Percentiles rank a stretch among this genome's conserved stretches.
These are phyloP conservation scores for Monosporascus sp. DNA, from an alignment of 2,329 filamentous ascomycete genomes.

Conservation along the genomic window DNA sequence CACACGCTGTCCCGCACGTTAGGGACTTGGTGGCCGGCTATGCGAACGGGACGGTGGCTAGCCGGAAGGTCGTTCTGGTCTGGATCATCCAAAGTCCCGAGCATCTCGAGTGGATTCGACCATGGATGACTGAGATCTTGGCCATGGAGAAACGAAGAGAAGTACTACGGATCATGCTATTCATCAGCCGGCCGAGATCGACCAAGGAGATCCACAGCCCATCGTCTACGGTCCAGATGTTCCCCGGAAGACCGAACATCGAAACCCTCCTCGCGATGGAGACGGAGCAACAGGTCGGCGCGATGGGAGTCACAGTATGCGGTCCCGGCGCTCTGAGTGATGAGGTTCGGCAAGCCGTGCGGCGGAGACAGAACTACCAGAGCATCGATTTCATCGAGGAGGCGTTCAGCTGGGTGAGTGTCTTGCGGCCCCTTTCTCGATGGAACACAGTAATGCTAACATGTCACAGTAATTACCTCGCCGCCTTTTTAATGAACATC, in stretches of 20 bases:
- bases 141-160: slow-evolving; percentile 70
- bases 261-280: slow-evolving; percentile 66
- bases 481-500: not conserved
- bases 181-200: slow-evolving; percentile 67
- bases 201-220: slow-evolving; percentile 79
- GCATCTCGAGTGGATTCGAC: slow-evolving; percentile 77
- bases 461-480: not conserved
- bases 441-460: not conserved
- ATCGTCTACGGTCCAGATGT: slow-evolving; percentile 75
- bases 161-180: slow-evolving; percentile 70
- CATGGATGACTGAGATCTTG: slow-evolving; percentile 78
- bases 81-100: slow-evolving; percentile 78
- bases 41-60: slow-evolving; percentile 62
- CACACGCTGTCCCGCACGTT: slow-evolving; percentile 71
- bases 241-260: slow-evolving; percentile 72
- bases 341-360: slow-evolving; percentile 64
- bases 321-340: slow-evolving; percentile 70
- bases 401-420: slow-evolving; percentile 45
- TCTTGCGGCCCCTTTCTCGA: not conserved
- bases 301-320: slow-evolving; percentile 69
- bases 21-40: slow-evolving; percentile 66
- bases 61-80: slow-evolving; percentile 66
- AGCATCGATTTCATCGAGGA: slow-evolving; percentile 77
- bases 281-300: slow-evolving; percentile 68
- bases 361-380: slow-evolving; percentile 57